Evolutionary conservation across 768 basidiomycete genomes (phyloP).

Genomic region (Naganishia kalamii): DNA sequence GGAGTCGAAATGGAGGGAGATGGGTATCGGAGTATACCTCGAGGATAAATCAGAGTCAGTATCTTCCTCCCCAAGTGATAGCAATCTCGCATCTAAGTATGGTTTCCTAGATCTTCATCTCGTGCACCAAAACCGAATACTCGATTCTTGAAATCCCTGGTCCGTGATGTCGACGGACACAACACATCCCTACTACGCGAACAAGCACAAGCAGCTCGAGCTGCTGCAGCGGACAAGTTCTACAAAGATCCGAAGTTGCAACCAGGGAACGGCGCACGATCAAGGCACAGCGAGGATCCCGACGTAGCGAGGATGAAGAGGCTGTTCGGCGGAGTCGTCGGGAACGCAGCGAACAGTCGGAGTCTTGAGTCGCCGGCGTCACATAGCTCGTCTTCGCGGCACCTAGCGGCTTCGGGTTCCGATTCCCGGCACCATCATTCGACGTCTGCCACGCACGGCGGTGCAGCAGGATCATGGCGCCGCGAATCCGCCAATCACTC

Average conservation of each 20-base stretch:
- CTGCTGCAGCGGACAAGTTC: constrained; percentile 26
- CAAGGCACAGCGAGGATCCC: not conserved
- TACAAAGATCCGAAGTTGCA: not conserved
- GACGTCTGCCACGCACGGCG: constrained; percentile 24
- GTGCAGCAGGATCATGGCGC: constrained; percentile 25
- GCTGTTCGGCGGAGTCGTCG: constrained; percentile 40
- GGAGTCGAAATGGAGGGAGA: constrained; percentile 66
- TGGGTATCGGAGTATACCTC: constrained; percentile 74
- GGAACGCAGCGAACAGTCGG: constrained; percentile 21
- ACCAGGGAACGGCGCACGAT: not conserved
- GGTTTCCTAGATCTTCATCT: constrained; percentile 37
- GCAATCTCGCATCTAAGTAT: not conserved
- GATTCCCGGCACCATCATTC: not conserved
- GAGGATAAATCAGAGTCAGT: constrained; percentile 35
- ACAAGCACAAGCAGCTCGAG: constrained; percentile 44
- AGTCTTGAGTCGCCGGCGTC: not conserved
- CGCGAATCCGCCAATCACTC: not conserved
- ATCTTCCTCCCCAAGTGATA: not conserved
- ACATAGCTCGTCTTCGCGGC: not conserved
- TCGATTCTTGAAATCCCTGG: constrained; percentile 57
- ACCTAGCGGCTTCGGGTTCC: not conserved
- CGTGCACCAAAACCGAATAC: constrained; percentile 63
- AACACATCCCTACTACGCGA: constrained; percentile 64
- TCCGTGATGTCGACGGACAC: constrained; percentile 90
- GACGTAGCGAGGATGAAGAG: constrained; percentile 18